Evolutionary conservation across 306 rosid genomes (phyloP).

Genomic region (Pterocarpus macrocarpus): DNA sequence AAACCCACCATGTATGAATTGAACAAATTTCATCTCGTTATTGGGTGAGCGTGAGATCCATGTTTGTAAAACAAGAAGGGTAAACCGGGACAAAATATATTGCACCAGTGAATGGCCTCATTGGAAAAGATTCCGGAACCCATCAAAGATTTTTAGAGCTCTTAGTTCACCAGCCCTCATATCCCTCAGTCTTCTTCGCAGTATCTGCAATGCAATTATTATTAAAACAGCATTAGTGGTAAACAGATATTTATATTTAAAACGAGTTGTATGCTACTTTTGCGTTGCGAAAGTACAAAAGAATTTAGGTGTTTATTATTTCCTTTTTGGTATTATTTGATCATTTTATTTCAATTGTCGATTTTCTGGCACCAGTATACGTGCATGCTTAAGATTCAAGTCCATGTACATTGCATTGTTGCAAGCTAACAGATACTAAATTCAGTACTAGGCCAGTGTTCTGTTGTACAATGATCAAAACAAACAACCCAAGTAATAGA

Average conservation of each 20-base stretch:
- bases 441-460: not conserved
- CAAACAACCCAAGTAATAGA: not conserved
- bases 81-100: constrained; percentile 14
- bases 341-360: constrained; percentile 9
- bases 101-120: constrained; percentile 51
- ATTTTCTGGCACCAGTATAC: constrained; percentile 7
- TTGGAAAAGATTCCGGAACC: constrained; percentile 74
- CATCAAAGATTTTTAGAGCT: constrained; percentile 78
- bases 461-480: constrained; percentile 6
- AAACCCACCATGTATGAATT: constrained; percentile 11
- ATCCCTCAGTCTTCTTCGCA: constrained; percentile 83
- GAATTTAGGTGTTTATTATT: constrained; percentile 1
- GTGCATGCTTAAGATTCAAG: constrained; percentile 19
- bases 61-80: not conserved
- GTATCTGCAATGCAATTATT: constrained; percentile 63
- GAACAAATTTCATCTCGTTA: constrained; percentile 31
- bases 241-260: not conserved
- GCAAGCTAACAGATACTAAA: not conserved
- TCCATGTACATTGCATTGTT: constrained; percentile 1
- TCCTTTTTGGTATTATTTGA: not conserved
- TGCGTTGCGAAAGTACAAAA: not conserved
- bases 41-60: not conserved
- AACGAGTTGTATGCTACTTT: not conserved
- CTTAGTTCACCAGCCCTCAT: constrained; percentile 82
- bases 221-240: not conserved